Base-by-base conservation (phyloP, 2,329 filamentous ascomycete species). In the Penicillium sp. region DNA sequence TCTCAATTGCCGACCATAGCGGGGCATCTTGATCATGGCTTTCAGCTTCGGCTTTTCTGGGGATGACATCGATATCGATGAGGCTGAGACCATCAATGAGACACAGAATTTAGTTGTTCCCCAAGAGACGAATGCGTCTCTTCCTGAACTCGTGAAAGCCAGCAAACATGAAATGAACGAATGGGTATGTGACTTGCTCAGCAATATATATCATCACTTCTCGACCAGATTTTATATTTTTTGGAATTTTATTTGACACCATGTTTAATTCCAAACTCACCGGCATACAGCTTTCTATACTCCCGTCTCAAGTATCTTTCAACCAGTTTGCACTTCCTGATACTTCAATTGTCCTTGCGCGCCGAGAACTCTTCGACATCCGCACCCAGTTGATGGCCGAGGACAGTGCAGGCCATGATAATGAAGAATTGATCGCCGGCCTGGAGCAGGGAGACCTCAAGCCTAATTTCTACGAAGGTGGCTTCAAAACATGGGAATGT, bases 401-500 rank as follows among this genome's bases (percentile, higher is more conserved):
- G 53, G 64, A 67, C 39, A 52, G 61, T 44, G 55, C 63, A 8
- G 67, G 65, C 18, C 57, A 67, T 14, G 56, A 62, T 14, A 69
- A 69, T 37, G 66, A 70, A 25, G 56, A 60, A 23, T 56, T 73
- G 14, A 62, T 71, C 26, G 56, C 66, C 1, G 70, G 72, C 6
- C 65, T 79, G 3, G 69, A 72, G 35, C 65, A 73, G 37, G 72
- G 74, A 2, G 77, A 81, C 51, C 68, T 82, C 37, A 70, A 70
- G 30, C 72, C 75, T 16, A 74, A 76, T 43, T 65, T 82, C 51
- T 82, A 82, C 55, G 79, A 82, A 62, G 79, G 79, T 44, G 79
- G 79, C 4, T 80, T 81, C 64, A 82, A 82, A 55, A 82, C 77
- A 12, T 82, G 79, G 79, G 79, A 82, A 61, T 81, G 78, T 57